Evolutionary conservation across 164 flowering plant species (phyloP), one percentile per base, ranked within the genome.

Genomic region (Platanus orientalis): DNA sequence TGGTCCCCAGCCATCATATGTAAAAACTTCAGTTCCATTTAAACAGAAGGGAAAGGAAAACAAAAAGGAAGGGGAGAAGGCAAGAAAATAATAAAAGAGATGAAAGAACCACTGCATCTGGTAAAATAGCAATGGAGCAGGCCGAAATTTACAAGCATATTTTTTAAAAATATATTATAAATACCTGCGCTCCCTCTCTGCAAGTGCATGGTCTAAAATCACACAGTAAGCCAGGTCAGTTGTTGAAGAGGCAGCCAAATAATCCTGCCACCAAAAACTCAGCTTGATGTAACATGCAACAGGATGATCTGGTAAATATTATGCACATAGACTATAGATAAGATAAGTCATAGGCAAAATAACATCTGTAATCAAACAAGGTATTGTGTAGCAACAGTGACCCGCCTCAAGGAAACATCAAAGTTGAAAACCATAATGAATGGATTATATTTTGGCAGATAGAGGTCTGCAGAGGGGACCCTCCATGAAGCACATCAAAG

Each of bases 121-220:
- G 39, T 32, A 50, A 11, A 52, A 34, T n/a, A n/a, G n/a, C n/a
- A 21, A 36, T 36, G 51, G 19, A 29, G 32, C 5, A 36, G 19
- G 39, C 4, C 58, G 13, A n/a, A 7, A 32, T 2, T 28, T 14
- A 50, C 19, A 53, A 34, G 1, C n/a, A 2, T 44, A 12, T 44
- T 14, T 44, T 14, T 13, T 23, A 63, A n/a, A 17, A 63, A 49
- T 13, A 58, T 14, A 49, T 6, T 39, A 45, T 6, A 54, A 19
- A 48, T 87, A 95, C 99, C 99, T 92, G 75, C 97, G 97, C 51
- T 92, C 97, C 73, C 91, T 83, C 77, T 95, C 99, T 45, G 99
- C 85, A 65, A 92, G 81, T 14, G 99, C 86, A 70, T 95, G 99
- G 49, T 95, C 99, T 59, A 95, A 61, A 65, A 95, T 82, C 58